Base-by-base conservation (phyloP, 2,329 filamentous ascomycete genomes). In the Intubia oerlemansii region DNA sequence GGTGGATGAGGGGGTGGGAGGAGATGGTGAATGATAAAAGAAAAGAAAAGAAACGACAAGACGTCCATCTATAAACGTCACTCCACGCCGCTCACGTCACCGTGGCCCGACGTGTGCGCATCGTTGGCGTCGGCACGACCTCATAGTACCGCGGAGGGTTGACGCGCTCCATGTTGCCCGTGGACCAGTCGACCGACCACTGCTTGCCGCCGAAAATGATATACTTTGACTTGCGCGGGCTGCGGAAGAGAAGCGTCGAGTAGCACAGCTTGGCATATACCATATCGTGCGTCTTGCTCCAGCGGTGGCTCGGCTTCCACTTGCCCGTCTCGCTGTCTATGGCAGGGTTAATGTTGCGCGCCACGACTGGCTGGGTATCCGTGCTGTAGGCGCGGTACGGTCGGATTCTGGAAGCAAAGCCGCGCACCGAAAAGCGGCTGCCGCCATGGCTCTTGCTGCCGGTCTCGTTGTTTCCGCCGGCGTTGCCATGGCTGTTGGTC, bases 221-320 rank as follows among this genome's bases (percentile, higher is more conserved):
- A 37, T 62, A 62, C 39, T 65, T 62, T 34, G 55, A 62, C 42
- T 68, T 67, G 29, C 64, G 51, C 15, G 65, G 65, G 33, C 57
- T 62, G 32, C 59, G 53, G 42, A 61, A 63, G 15, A 66, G 50
- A 8, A 69, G 48, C 28, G 65, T 59, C n/a, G 59, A 57, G 43
- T 66, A 66, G 45, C 64, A 69, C 8, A 66, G 51, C 43, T 62
- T 65, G 29, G 64, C 64, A 34, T 69, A 69, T 17, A 66, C 48
- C 45, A 66, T 52, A 38, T 69, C 64, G 44, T 68, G 63, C 19
- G 55, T 55, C 25, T 48, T 47, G 5, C 59, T 59, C 63, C 63
- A 67, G 29, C 51, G 46, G 39, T 66, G 61, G 33, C 54, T 49
- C 2, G 64, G 64, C 27, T 53, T 48, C 64, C 64, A 69, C 42